A percentile compares a stretch with the other conserved stretches of the same genome.
phyloP scores from a whole-genome alignment of 75 land plant genomes.

The Sequoiadendron giganteum region DNA sequence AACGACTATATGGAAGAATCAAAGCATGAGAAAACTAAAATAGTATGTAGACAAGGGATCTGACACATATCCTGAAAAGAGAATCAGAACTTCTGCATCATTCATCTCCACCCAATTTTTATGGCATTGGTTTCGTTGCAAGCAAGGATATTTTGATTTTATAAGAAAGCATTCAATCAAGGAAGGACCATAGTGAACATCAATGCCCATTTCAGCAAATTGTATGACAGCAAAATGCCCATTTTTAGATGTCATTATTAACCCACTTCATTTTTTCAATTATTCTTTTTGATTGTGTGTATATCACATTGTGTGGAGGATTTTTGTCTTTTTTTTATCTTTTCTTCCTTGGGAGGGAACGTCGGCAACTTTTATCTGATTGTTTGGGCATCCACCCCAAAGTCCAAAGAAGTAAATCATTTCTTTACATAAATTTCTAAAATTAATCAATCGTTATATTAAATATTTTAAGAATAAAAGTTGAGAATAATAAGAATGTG shows the following conservation, averaged over 20 bases:
- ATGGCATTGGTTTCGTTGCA: background rate
- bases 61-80: background rate
- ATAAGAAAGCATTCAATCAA: background rate
- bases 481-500: too few species aligned
- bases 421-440: too few species aligned
- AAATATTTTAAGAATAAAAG: too few species aligned
- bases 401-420: too few species aligned
- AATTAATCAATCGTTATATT: too few species aligned
- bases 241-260: background rate
- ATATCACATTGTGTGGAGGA: background rate
- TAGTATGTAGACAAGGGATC: background rate
- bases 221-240: background rate
- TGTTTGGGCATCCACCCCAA: too few species aligned
- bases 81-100: background rate
- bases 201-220: background rate
- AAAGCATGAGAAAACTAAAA: background rate
- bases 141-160: background rate
- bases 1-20: background rate
- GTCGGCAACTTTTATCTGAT: too few species aligned
- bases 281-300: background rate
- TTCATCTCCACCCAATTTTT: background rate
- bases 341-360: too few species aligned
- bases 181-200: background rate
- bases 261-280: background rate
- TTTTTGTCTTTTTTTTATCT: background rate